phyloP scores from a whole-genome alignment of 768 basidiomycete species.

The Agrocybe praecox region DNA sequence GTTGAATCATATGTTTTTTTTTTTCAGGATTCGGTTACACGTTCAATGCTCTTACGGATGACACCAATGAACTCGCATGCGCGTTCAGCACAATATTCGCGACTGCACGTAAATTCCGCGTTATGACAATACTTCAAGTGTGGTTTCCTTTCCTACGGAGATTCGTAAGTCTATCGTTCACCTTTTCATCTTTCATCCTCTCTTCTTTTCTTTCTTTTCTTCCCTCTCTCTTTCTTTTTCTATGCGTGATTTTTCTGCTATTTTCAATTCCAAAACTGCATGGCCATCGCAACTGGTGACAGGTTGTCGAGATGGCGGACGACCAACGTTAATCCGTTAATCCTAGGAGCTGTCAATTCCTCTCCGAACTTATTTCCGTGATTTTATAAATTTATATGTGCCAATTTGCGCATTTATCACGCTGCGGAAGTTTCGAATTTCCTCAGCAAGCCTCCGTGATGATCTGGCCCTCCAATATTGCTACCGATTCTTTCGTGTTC shows the following conservation, averaged over 20 bases:
- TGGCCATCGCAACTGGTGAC: not conserved
- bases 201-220: not conserved
- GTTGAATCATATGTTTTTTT: not conserved
- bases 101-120: slow-evolving; percentile 52
- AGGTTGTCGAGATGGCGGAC: not conserved
- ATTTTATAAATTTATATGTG: too few species aligned
- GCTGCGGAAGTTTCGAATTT: too few species aligned
- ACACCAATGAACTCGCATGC: slow-evolving; percentile 53
- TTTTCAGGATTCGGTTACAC: slow-evolving; percentile 29
- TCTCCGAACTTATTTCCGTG: too few species aligned
- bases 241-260: not conserved
- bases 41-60: slow-evolving; percentile 29
- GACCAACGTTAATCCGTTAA: too few species aligned
- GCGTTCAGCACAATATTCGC: slow-evolving; percentile 58
- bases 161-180: slow-evolving; percentile 44
- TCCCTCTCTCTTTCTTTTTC: not conserved
- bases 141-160: slow-evolving; percentile 59
- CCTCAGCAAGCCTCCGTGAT: too few species aligned
- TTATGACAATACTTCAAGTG: slow-evolving; percentile 53
- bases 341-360: too few species aligned
- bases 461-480: too few species aligned
- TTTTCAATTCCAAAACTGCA: not conserved
- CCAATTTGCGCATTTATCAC: too few species aligned
- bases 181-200: not conserved
- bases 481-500: not conserved